Conservation (phyloP, 805 yeast genomes). For the Ogataea methanolica region DNA sequence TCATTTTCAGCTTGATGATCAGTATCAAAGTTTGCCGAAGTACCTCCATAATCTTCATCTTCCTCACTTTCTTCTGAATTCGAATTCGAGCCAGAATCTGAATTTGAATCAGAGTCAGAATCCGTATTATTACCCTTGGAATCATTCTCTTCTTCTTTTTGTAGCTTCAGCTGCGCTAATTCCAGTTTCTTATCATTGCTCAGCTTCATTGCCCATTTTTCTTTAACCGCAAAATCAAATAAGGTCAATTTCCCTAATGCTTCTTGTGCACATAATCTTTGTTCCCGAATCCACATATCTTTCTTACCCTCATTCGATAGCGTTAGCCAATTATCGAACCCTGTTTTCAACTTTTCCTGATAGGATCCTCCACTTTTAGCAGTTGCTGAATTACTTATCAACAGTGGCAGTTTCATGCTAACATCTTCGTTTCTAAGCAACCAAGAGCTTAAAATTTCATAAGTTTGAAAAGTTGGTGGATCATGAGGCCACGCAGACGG, state of each 20-base stretch:
- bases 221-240: conserved; percentile 40
- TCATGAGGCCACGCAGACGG: conserved; percentile 48
- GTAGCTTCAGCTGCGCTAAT: conserved; percentile 2
- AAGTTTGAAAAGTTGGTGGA: conserved; percentile 46
- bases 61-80: conserved; percentile 1
- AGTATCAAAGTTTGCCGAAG: background rate
- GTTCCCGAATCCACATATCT: conserved; percentile 43
- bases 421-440: conserved; percentile 17
- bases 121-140: conserved; percentile 2
- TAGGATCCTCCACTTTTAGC: conserved; percentile 11
- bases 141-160: conserved; percentile 1
- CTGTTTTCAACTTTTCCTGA: conserved; percentile 37
- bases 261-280: conserved; percentile 40
- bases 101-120: background rate
- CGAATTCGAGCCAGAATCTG: background rate
- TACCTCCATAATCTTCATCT: conserved; percentile 1
- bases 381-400: conserved; percentile 1
- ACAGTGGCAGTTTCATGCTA: conserved; percentile 20
- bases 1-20: conserved; percentile 1
- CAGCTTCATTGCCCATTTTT: conserved; percentile 32
- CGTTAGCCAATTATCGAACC: conserved; percentile 42
- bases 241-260: conserved; percentile 36
- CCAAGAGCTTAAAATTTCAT: conserved; percentile 26
- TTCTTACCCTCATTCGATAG: conserved; percentile 30
- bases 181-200: conserved; percentile 17